These are phyloP conservation scores for Anastatica hierochuntica DNA, from an alignment of 345 rosid species.

Conservation along the genomic window DNA sequence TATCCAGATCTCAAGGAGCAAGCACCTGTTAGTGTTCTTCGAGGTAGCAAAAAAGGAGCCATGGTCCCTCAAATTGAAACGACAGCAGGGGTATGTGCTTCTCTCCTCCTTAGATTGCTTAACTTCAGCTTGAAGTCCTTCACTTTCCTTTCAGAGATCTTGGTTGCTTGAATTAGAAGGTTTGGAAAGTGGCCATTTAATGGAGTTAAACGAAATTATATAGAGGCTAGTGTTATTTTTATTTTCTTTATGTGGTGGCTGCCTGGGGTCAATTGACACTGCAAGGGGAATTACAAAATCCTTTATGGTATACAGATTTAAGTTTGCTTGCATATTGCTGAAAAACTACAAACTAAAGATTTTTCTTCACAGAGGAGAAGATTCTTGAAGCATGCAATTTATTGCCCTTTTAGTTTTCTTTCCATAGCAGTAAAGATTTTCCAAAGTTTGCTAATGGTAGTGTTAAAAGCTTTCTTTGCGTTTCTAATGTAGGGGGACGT, in stretches of 20 bases:
- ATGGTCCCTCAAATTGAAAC: slow-evolving; percentile 31
- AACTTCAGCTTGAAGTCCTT: neutral
- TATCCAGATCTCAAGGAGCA: slow-evolving; percentile 78
- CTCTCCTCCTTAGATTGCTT: slow-evolving; percentile 19
- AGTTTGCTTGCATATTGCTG: slow-evolving; percentile 3
- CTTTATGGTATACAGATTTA: slow-evolving; percentile 6
- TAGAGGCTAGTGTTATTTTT: neutral
- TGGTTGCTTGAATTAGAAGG: neutral
- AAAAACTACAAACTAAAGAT: neutral
- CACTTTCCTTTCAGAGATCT: neutral
- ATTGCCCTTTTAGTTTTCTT: neutral
- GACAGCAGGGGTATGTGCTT: slow-evolving; percentile 47
- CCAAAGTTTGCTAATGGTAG: neutral
- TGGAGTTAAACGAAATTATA: neutral
- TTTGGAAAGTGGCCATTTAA: neutral
- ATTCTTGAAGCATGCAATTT: slow-evolving; percentile 3
- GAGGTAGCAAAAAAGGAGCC: slow-evolving; percentile 33
- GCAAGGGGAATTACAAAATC: neutral
- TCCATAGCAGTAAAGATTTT: neutral
- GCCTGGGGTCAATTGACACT: slow-evolving; percentile 1
- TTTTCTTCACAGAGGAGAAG: neutral
- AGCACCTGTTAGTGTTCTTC: slow-evolving; percentile 32
- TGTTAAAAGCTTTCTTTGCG: slow-evolving; percentile 8
- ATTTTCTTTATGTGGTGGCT: neutral
- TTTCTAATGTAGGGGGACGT: slow-evolving; percentile 57